Conservation (phyloP, 371 early-diverging fungal genomes). For the Funneliformis caledonium region DNA sequence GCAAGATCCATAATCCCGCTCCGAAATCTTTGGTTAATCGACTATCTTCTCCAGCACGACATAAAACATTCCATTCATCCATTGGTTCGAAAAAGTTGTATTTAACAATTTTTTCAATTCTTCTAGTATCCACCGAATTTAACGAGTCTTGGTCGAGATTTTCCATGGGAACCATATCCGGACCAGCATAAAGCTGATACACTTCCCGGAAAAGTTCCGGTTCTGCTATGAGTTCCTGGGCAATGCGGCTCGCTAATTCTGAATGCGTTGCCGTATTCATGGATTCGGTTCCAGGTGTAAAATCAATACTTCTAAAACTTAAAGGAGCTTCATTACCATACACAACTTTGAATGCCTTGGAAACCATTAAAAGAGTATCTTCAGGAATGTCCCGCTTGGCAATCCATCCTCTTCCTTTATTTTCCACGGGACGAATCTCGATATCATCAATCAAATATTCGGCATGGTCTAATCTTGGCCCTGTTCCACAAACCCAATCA, state of each 20-base stretch:
- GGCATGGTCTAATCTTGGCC: slow-evolving; percentile 25
- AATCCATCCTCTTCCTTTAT: slow-evolving; percentile 27
- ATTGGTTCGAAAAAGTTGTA: not conserved
- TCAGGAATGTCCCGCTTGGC: slow-evolving; percentile 16
- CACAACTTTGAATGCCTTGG: slow-evolving; percentile 5
- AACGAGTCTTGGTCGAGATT: not conserved
- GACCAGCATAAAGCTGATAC: slow-evolving; percentile 1
- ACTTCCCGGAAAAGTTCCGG: not conserved
- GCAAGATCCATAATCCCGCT: slow-evolving; percentile 19
- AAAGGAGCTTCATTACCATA: slow-evolving; percentile 9
- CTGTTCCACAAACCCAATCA: not conserved
- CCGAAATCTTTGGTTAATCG: not conserved
- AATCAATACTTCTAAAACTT: not conserved
- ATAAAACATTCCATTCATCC: too few species aligned
- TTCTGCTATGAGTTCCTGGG: not conserved
- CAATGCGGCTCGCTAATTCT: not conserved
- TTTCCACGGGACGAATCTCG: not conserved
- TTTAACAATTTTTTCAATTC: slow-evolving; percentile 9
- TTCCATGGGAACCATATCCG: not conserved
- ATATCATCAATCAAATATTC: slow-evolving; percentile 11
- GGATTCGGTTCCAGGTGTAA: not conserved
- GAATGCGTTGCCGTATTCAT: not conserved
- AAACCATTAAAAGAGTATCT: slow-evolving; percentile 12
- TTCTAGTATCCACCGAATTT: not conserved
- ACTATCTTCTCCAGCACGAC: too few species aligned